phyloP scores from a whole-genome alignment of 225 moss, liverwort and hornwort genomes.

The Rhytidiadelphus loreus region DNA sequence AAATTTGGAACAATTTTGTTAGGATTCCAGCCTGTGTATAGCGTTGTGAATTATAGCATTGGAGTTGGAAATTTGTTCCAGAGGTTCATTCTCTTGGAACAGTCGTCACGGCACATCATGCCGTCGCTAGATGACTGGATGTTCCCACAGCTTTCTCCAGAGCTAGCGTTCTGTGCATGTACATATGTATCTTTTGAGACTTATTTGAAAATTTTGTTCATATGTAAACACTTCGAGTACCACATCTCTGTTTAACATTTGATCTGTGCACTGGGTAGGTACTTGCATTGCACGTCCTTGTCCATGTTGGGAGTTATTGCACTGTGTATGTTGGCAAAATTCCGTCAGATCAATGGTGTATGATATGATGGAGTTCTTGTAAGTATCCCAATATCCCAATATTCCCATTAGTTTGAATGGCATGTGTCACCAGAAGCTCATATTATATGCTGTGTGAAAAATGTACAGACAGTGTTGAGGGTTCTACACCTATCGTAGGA shows the following conservation, averaged over 20 bases:
- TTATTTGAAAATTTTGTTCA: neutral
- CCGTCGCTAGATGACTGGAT: neutral
- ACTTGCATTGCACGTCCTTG: neutral
- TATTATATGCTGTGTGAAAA: neutral
- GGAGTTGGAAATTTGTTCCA: neutral
- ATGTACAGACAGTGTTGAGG: neutral
- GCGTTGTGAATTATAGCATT: neutral
- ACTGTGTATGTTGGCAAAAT: no score
- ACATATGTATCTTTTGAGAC: neutral
- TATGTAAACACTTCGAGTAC: neutral
- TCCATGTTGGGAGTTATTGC: neutral
- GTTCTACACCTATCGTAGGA: no score
- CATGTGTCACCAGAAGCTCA: neutral
- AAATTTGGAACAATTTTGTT: neutral
- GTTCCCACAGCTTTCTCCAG: neutral
- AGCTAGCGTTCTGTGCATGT: conserved; percentile 8
- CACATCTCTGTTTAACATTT: neutral
- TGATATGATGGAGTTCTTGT: no score
- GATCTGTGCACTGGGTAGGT: neutral
- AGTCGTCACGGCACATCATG: neutral
- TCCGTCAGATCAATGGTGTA: neutral
- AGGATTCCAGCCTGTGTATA: neutral
- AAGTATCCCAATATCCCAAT: neutral
- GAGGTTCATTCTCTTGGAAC: neutral
- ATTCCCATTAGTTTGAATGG: neutral